Base-by-base conservation (phyloP, 345 rosid genomes). In the Eucalyptus cloeziana region DNA sequence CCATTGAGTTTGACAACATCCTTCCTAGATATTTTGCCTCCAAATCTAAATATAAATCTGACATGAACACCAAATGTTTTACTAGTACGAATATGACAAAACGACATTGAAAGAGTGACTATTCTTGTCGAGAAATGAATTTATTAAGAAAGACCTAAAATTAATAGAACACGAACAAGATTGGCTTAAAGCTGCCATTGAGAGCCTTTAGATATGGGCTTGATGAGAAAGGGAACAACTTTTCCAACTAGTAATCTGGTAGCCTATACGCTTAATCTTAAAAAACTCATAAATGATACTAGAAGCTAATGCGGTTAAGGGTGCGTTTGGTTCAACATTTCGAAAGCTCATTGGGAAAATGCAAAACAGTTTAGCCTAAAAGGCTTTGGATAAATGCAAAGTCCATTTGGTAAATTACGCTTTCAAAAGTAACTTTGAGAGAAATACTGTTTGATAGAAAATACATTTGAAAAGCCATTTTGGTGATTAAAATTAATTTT, bases 311-410 rank as follows among this genome's bases (percentile, higher is more conserved):
- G 54, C 8, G 2, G 4, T 16, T 51, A 51, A 51, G 1, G 8
- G 0, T 51, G 21, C 8, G 0, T 51, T 51, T 51, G 21, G 0
- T 51, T 51, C 2, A 51, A 51, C 1, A 51, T 51, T 51, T 51
- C 3, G 2, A 2, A 51, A 51, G 21, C 1, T 51, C 1, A 3
- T 51, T 51, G 7, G 1, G 1, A 51, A 51, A 51, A 51, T 16
- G 21, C 54, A 16, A 51, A 51, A 0, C 0, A 51, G 0, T 51
- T 51, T 16, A 51, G 54, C 54, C 7, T 51, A 51, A 51, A 51
- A 0, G 21, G 0, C 3, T 51, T 16, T 51, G 21, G 4, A 4
- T 3, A 51, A 51, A 51, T 51, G 7, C 1, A 51, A 51, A 51
- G 8, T 51, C 54, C 7, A 51, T 51, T 51, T 16, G 54, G 4